Evolutionary conservation across 2,329 filamentous ascomycete species (phyloP).

Genomic region (Macroventuria anomochaeta): DNA sequence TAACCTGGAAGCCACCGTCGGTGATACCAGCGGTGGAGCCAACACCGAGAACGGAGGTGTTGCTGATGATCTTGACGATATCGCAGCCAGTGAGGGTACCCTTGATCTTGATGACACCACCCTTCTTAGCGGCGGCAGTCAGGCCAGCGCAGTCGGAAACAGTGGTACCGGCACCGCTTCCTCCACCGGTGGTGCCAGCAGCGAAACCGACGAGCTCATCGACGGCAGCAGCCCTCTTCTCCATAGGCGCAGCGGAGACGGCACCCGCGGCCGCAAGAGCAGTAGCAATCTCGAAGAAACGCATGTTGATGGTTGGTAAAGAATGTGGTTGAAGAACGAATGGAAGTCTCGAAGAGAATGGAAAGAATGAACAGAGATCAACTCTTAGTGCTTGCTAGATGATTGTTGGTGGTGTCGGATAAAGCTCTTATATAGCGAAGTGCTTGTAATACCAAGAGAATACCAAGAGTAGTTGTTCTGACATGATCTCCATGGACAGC

Average conservation of each 20-base stretch:
- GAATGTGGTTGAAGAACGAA: slow-evolving; percentile 18
- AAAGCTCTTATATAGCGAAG: slow-evolving; percentile 18
- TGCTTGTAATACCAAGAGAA: slow-evolving; percentile 16
- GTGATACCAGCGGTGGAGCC: slow-evolving; percentile 50
- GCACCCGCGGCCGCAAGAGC: slow-evolving; percentile 37
- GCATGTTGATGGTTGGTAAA: slow-evolving; percentile 30
- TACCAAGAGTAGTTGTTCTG: slow-evolving; percentile 14
- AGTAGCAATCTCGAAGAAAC: slow-evolving; percentile 33
- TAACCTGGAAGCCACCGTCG: slow-evolving; percentile 61
- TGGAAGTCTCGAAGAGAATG: slow-evolving; percentile 15
- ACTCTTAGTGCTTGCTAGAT: slow-evolving; percentile 21
- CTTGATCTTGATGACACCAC: slow-evolving; percentile 45
- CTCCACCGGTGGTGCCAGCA: slow-evolving; percentile 62
- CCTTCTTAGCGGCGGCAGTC: slow-evolving; percentile 54
- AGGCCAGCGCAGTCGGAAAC: slow-evolving; percentile 61
- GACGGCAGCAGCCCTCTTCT: slow-evolving; percentile 37
- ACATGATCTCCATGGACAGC: slow-evolving; percentile 17
- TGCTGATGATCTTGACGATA: slow-evolving; percentile 34
- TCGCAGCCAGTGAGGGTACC: slow-evolving; percentile 42
- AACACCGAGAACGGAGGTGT: slow-evolving; percentile 49
- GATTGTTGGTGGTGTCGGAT: background rate
- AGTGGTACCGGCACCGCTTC: slow-evolving; percentile 62
- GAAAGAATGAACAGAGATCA: slow-evolving; percentile 28
- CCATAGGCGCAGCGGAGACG: slow-evolving; percentile 30
- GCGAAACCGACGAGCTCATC: slow-evolving; percentile 54